A percentile compares a stretch with the other conserved stretches of the same genome.
phyloP scores from a whole-genome alignment of 352 stramenopile species.

The Pythium biforme region DNA sequence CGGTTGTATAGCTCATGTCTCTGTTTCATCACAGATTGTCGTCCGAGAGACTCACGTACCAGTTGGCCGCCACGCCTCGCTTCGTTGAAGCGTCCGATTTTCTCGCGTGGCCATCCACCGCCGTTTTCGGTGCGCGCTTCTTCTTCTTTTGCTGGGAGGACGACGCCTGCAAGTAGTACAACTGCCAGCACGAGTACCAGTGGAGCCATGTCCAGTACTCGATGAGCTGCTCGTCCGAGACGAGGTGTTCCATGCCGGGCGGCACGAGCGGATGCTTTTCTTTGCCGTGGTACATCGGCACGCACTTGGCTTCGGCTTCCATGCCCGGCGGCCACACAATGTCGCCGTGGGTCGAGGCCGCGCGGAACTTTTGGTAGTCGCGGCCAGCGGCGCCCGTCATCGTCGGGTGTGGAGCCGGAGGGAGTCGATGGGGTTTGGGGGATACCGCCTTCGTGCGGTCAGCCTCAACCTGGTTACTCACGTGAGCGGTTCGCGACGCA shows the following conservation, averaged over 20 bases:
- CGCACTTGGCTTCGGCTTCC: conserved; percentile 32
- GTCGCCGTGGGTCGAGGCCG: neutral
- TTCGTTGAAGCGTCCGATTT: neutral
- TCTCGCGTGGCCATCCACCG: neutral
- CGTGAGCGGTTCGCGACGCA: neutral
- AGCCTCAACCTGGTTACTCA: neutral
- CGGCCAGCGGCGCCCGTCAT: neutral
- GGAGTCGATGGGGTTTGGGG: neutral
- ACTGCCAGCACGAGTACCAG: conserved; percentile 68
- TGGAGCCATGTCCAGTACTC: conserved; percentile 71
- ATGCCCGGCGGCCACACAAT: conserved; percentile 56
- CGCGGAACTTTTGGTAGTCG: conserved; percentile 5
- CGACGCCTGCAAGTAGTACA: conserved; percentile 51
- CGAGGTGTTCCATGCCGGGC: conserved; percentile 49
- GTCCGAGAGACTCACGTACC: conserved; percentile 10
- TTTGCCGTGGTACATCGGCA: conserved; percentile 25
- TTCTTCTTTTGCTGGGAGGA: conserved; percentile 19
- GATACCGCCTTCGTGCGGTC: neutral
- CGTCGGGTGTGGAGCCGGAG: conserved; percentile 2
- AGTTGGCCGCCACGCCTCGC: neutral
- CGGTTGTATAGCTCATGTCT: no score
- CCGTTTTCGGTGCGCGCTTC: neutral
- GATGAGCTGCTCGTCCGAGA: conserved; percentile 46
- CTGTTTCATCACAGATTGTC: neutral
- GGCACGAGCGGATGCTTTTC: conserved; percentile 35